Evolutionary conservation across 2,329 filamentous ascomycete species (phyloP), one percentile per base, ranked within the genome.

Genomic region (Dryadomyces quercus-mongolicae): DNA sequence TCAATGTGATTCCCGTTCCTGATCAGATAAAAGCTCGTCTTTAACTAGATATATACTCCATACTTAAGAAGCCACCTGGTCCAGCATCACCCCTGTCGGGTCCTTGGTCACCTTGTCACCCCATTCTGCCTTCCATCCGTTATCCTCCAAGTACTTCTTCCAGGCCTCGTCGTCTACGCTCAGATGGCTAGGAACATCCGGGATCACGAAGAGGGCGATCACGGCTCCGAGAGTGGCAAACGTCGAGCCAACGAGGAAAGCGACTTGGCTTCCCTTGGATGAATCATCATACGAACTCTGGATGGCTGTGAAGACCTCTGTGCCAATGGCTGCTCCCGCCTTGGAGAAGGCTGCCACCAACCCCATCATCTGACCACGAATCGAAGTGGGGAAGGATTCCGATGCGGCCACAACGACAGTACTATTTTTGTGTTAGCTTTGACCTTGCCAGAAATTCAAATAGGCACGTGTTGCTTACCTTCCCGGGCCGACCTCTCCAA

Each of bases 401-500:
- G 71, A 55, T 1, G 54, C 69, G 0, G 71, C 66, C 8, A 62
- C 63, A 16, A 69, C 59, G 45, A 67, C 65, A 31, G 60, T 62
- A 65, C 60, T 69, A 15, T 13, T 31, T 5, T 31, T 5, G 6
- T 3, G 8, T 42, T 31, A 20, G 20, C 9, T 21, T 15, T 4
- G 42, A 46, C 22, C 18, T 31, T 8, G 4, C 25, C 8, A 46
- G 25, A 9, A 46, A 18, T 6, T 13, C 1, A 36, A 49, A 36
- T 13, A 36, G n/a, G n/a, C n/a, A n/a, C n/a, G n/a, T 10, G 9
- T 20, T 2, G 45, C 49, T 49, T n/a, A 57, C 72, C 57, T 55
- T 22, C 75, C 75, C 2, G 75, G 75, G 0, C 75, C 75, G 50
- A 78, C 70, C 56, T 77, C 73, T 0, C 74, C 74, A 0, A 76